Base-by-base conservation (phyloP, 2,329 filamentous ascomycete species). In the Scedosporium aurantiacum region DNA sequence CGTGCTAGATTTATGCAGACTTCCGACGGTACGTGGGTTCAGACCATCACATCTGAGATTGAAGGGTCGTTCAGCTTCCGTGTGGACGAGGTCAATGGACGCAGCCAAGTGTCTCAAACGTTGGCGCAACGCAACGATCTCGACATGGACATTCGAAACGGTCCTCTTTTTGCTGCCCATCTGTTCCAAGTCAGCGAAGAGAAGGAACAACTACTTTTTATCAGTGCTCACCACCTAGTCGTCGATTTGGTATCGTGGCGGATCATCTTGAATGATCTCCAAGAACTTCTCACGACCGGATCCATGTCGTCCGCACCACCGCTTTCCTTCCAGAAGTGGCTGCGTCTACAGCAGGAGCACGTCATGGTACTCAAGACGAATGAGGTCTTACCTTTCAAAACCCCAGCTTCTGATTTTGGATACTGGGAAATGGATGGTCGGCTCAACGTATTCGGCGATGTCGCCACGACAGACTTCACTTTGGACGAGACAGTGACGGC, bases 241-340 rank as follows among this genome's bases (percentile, higher is more conserved):
- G 73, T 79, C 32, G 77, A 79, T 56, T 68, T 79, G 1, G 77
- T 79, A 0, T 77, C 76, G 0, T 80, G 78, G 78, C 69, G 76
- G 32, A 68, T 78, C 4, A 67, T 79, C 1, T 68, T 77, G 0
- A 71, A 74, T 57, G 75, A 78, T 50, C 65, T 78, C 0, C 76
- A 79, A 59, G 73, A 74, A 8, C 60, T 74, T 2, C 65, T 78
- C 45, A 67, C 65, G 60, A 61, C 7, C 2, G 12, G 3, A 54
- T 16, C 41, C 37, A 63, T 14, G 8, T 45, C 52, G 58, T 64
- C 32, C 12, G 65, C 67, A 7, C 67, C 64, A 3, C 65, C 57
- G 1, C 55, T 63, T 60, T 63, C 69, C 0, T 79, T 78, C 64
- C 72, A 74, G 47, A 68, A 66, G 27, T 78, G 76, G 76, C 68